These are phyloP conservation scores for Fusarium albidum DNA, from an alignment of 2,329 filamentous ascomycete genomes.

Conservation along the genomic window DNA sequence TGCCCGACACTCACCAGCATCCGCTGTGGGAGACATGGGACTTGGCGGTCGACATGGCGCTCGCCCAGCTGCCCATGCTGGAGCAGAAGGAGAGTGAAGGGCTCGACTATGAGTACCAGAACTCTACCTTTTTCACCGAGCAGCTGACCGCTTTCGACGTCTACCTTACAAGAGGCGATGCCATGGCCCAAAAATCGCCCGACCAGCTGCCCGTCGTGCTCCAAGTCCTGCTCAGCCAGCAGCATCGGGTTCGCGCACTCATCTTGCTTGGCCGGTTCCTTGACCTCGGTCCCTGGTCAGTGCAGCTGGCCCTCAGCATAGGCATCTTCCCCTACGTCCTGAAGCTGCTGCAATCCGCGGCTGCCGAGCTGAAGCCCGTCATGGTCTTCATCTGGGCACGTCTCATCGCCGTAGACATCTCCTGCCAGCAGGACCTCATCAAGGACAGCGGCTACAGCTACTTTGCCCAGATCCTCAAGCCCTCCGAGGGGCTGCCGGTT, in stretches of 20 bases:
- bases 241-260: constrained; percentile 88
- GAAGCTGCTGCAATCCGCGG: constrained; percentile 94
- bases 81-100: constrained; percentile 79
- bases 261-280: constrained; percentile 93
- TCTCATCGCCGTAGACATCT: constrained; percentile 92
- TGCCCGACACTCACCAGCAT: constrained; percentile 96
- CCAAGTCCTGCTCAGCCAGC: constrained; percentile 94
- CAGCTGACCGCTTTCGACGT: constrained; percentile 97
- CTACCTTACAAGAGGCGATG: constrained; percentile 83
- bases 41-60: constrained; percentile 92
- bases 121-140: constrained; percentile 96
- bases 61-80: constrained; percentile 86
- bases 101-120: constrained; percentile 88
- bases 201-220: constrained; percentile 96
- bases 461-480: constrained; percentile 92
- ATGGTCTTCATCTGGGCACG: constrained; percentile 99
- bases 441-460: constrained; percentile 98
- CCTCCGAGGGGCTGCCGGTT: constrained; percentile 82
- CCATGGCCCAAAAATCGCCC: constrained; percentile 84
- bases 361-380: constrained; percentile 92
- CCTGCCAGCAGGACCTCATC: constrained; percentile 90
- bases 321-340: constrained; percentile 99
- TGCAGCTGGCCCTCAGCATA: constrained; percentile 96
- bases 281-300: constrained; percentile 96
- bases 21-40: constrained; percentile 98